A percentile compares a stretch with the other conserved stretches of the same genome.
phyloP scores from a whole-genome alignment of 495 filamentous ascomycete species.

The Penicillium lividum region DNA sequence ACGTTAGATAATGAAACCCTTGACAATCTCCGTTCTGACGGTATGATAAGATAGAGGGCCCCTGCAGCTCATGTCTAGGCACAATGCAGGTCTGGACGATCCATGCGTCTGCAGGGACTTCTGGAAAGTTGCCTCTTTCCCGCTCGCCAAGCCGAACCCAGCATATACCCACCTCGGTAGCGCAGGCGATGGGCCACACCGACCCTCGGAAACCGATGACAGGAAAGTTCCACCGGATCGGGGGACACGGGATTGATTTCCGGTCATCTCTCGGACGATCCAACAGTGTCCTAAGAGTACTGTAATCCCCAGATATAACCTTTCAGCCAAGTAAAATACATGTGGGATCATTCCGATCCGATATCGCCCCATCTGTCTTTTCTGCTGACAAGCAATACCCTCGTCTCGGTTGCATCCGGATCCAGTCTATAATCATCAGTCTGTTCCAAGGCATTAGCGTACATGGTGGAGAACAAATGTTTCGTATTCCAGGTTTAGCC shows the following conservation, averaged over 20 bases:
- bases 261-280: neutral
- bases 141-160: constrained; percentile 7
- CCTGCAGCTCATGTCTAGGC: constrained; percentile 5
- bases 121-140: constrained; percentile 17
- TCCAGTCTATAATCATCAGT: neutral
- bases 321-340: neutral
- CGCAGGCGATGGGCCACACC: neutral
- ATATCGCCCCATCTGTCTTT: constrained; percentile 5
- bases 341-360: neutral
- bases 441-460: neutral
- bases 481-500: neutral
- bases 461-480: neutral
- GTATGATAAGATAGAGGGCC: neutral
- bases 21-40: neutral
- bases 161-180: neutral
- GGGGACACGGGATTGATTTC: neutral
- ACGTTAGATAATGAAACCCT: constrained; percentile 21
- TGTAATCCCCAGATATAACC: neutral
- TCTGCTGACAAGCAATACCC: neutral
- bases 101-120: constrained; percentile 6
- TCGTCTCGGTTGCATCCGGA: constrained; percentile 2
- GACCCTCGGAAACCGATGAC: neutral
- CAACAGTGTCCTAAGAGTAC: neutral
- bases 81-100: constrained; percentile 5
- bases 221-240: neutral